Base-by-base conservation (phyloP, 75 land plant species). In the Picea sitchensis region DNA sequence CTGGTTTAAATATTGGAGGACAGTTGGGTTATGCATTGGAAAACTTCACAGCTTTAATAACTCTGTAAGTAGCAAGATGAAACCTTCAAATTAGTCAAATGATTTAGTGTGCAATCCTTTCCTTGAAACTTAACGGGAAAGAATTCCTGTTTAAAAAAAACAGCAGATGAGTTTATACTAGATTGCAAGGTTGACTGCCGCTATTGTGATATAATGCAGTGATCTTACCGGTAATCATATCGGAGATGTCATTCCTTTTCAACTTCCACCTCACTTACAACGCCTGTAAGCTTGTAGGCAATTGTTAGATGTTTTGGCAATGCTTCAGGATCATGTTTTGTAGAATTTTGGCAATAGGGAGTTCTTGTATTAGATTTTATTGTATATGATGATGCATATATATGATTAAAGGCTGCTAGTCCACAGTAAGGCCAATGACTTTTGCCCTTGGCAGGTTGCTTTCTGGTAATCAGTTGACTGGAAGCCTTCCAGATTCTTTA, bases 1-100 rank as follows among this genome's bases (percentile, higher is more conserved):
- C 76, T n/a, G 82, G 71, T 51, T 81, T 81, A 65, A 92, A 92
- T 82, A 71, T 89, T 63, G 91, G 88, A 54, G 93, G 91, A 60
- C 68, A 81, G 58, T 73, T 91, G 61, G 85, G 84, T n/a, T 85
- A 84, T 30, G 59, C 58, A 60, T 80, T 91, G 54, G 81, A 59
- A 9, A 30, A 74, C 30, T 87, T 91, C 71, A 63, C 73, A 26
- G 82, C 93, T 44, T 77, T 91, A 30, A 83, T 82, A 77, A 58
- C 60, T 62, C 76, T 91, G 93, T 91, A 84, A 87, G 92, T 78
- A 58, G 23, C 7, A 30, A 2, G 32, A 23, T 11, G n/a, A 76
- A 7, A 20, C 11, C 77, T 23, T 76, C 9, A 76, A 61, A 18
- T 15, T 23, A 69, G 32, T 31, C 32, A 2, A 26, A 64, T 54